Evolutionary conservation across 495 filamentous ascomycete species (phyloP), one percentile per base, ranked within the genome.

Genomic region (Annulohypoxylon maeteangense): DNA sequence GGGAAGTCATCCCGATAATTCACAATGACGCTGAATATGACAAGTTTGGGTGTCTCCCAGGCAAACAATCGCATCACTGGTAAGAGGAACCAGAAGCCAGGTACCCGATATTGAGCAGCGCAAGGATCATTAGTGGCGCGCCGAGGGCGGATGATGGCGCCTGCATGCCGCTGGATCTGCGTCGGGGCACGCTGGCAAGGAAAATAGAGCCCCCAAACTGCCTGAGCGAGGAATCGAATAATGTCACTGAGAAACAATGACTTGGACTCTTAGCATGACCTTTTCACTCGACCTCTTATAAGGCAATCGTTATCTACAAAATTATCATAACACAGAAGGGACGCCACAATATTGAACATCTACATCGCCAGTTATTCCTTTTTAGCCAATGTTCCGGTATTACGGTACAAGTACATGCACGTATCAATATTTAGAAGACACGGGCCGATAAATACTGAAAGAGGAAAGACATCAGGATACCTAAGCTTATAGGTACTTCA

Each of bases 311-410:
- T 8, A 51, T 51, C 23, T 27, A 20, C 23, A 51, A 22, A 47
- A 47, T 16, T 7, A 16, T 22, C 22, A 0, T 47, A 18, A 47
- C 4, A 47, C 42, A 47, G 40, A 18, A 22, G 8, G 23, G 47
- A 8, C 47, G 47, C 47, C 47, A 51, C 47, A 51, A 51, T 51
- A 51, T 51, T 51, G 47, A 29, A 51, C 22, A 51, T 14, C 23
- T 22, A 23, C 47, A 29, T 51, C 47, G 29, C 16, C 29, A 51
- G 4, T 51, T 29, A 12, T 23, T 51, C 23, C 47, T n/a, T 29
- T 29, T 5, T 51, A 6, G 25, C 23, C 4, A n/a, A 51, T n/a
- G 47, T 29, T 29, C 23, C 47, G 12, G 16, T n/a, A 27, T 51
- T 4, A n/a, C 12, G 47, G 47, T n/a, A 29, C 12, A 29, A 5